phyloP scores from a whole-genome alignment of 345 rosid species.

The Alliaria petiolata region DNA sequence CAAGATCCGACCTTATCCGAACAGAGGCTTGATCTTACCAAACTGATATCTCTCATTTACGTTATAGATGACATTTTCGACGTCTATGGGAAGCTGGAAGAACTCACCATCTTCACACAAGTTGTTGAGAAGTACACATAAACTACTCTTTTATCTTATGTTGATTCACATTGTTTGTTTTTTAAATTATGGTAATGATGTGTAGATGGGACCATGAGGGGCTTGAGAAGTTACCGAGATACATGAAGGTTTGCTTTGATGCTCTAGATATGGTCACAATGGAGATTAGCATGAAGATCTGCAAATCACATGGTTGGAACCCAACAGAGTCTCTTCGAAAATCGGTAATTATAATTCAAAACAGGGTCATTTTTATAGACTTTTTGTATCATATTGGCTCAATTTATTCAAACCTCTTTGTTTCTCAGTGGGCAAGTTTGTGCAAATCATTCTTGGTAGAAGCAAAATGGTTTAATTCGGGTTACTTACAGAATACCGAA shows the following conservation, averaged over 20 bases:
- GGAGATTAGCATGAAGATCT: constrained; percentile 39
- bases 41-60: constrained; percentile 52
- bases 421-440: constrained; percentile 50
- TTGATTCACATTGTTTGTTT: not conserved
- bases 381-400: not conserved
- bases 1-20: constrained; percentile 44
- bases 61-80: constrained; percentile 56
- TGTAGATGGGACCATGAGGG: constrained; percentile 43
- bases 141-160: not conserved
- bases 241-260: constrained; percentile 42
- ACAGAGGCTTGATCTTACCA: constrained; percentile 45
- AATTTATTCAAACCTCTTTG: not conserved
- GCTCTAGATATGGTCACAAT: constrained; percentile 39
- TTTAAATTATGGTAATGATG: not conserved
- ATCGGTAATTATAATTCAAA: constrained; percentile 32
- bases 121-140: constrained; percentile 37
- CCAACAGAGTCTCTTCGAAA: constrained; percentile 39
- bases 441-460: constrained; percentile 55
- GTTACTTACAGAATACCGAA: constrained; percentile 30
- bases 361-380: not conserved
- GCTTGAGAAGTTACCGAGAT: constrained; percentile 32
- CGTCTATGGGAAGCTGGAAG: constrained; percentile 40
- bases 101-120: constrained; percentile 44
- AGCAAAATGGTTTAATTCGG: constrained; percentile 52
- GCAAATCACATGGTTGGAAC: constrained; percentile 34